Evolutionary conservation across 345 rosid genomes (phyloP).

Genomic region (Eucalyptus leucophloia): DNA sequence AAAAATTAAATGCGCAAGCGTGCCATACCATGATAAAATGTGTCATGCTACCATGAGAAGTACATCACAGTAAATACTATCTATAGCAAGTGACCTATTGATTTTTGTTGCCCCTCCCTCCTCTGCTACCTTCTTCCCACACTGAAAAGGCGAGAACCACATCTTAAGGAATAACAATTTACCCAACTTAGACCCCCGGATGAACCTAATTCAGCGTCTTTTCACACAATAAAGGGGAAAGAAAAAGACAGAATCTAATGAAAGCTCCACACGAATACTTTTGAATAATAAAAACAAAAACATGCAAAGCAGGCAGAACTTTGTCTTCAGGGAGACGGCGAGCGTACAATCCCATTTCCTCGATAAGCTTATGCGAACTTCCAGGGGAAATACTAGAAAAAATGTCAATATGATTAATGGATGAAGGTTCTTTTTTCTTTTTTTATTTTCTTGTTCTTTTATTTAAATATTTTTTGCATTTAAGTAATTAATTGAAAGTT

Average conservation of each 20-base stretch:
- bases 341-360: not conserved
- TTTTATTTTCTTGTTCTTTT: not conserved
- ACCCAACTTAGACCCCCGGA: not conserved
- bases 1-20: not conserved
- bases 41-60: not conserved
- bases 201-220: not conserved
- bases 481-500: no score
- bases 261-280: not conserved
- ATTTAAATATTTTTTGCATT: no score
- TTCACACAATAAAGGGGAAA: not conserved
- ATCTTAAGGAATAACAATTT: not conserved
- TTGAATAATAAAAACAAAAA: not conserved
- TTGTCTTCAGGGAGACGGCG: not conserved
- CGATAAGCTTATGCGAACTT: not conserved
- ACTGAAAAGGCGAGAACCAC: not conserved
- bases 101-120: not conserved
- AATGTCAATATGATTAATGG: not conserved
- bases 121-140: not conserved
- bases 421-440: not conserved
- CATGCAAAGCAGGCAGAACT: not conserved
- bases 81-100: not conserved
- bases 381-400: not conserved
- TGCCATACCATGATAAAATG: not conserved
- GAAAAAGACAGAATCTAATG: not conserved
- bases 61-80: not conserved